Percentiles rank a stretch among this genome's conserved stretches.
Conservation (phyloP, 179 eudicot species). For the Kewa caespitosa region DNA sequence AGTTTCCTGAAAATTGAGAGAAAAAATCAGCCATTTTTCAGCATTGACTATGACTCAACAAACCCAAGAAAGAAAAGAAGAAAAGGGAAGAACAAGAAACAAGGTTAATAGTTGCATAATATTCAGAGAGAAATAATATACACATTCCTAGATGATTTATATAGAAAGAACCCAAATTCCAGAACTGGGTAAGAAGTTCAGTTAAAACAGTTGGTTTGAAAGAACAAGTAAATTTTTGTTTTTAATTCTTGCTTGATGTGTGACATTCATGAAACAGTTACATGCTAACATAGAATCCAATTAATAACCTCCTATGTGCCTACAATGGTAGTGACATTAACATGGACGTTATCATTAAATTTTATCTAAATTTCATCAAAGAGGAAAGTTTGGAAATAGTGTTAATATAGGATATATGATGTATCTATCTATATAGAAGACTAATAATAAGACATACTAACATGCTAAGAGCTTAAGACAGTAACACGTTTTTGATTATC, state of each 20-base stretch:
- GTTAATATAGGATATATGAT: neutral
- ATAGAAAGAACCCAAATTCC: neutral
- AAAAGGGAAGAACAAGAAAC: neutral
- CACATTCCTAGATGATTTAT: neutral
- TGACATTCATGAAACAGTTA: slow-evolving; percentile 19
- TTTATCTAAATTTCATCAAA: slow-evolving; percentile 9
- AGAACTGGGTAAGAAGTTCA: slow-evolving; percentile 8
- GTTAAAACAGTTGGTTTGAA: slow-evolving; percentile 9
- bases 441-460: too few species aligned
- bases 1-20: slow-evolving; percentile 11
- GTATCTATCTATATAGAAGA: too few species aligned
- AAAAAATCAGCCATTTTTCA: neutral
- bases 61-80: neutral
- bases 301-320: neutral
- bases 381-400: neutral
- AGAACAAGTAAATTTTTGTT: neutral
- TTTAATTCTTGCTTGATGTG: neutral
- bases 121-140: neutral
- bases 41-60: neutral
- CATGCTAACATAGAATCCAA: neutral
- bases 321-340: neutral
- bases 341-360: neutral
- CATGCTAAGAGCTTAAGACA: too few species aligned
- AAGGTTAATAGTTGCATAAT: neutral
- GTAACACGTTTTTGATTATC: too few species aligned